Evolutionary conservation across 768 basidiomycete genomes (phyloP), one percentile per base, ranked within the genome.

Genomic region (Mycena indigotica): DNA sequence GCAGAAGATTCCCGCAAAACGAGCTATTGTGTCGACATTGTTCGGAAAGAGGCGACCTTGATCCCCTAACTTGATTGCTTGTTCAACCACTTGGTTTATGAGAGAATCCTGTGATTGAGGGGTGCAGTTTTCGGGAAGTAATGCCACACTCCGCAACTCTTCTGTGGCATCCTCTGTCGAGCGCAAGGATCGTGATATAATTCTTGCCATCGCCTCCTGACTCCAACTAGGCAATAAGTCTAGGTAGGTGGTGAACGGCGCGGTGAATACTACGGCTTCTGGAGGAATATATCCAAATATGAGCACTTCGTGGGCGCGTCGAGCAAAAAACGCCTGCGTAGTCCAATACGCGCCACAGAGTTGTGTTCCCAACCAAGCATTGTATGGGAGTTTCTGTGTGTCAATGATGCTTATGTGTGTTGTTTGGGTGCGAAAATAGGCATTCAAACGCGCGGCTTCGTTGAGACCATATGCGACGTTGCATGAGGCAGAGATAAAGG

Each of bases 1-100:
- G n/a, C 50, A 56, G 26, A 61, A 61, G 21, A 61, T 52, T 12
- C 50, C 32, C 12, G 59, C 59, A 2, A 61, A 41, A 12, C 28
- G 25, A 6, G 59, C 30, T 3, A 56, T 23, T 2, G 1, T 28
- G 19, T 60, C 54, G 16, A 56, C 50, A 13, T 12, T 32, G 5
- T 6, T 8, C 5, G 17, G 53, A 39, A 2, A 49, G 19, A 21
- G 10, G 41, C 41, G 8, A 8, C 41, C 16, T 10, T 10, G n/a
- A 17, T 3, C 16, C 17, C 26, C n/a, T 19, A 12, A 56, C 15
- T 5, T 12, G 50, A 56, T 40, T 30, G 55, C 50, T 3, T 24
- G 28, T 19, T n/a, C n/a, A 3, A 61, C 55, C 15, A 55, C 50
- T 2, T 61, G 35, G 4, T 21, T 23, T 21, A 56, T 24, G 24